phyloP scores from a whole-genome alignment of 1,284 basidiomycete genomes.

The Heterobasidion parviporum region DNA sequence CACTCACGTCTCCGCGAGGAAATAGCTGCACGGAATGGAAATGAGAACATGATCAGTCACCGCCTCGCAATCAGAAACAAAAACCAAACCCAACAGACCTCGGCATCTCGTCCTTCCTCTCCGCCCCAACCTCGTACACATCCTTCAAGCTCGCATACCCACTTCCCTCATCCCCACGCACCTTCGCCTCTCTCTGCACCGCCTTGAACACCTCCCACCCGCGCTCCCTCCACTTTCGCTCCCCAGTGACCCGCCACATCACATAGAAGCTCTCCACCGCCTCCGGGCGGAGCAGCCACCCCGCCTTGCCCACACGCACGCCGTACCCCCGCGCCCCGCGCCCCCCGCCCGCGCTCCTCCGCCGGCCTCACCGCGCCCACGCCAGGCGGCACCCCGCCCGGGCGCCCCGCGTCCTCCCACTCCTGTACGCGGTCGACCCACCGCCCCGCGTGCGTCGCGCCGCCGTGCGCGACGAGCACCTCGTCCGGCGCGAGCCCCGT shows the following conservation, averaged over 20 bases:
- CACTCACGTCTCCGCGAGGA: constrained; percentile 60
- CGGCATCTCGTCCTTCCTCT: constrained; percentile 51
- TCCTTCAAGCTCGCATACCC: constrained; percentile 50
- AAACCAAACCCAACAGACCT: constrained; percentile 34
- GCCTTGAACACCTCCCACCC: constrained; percentile 73
- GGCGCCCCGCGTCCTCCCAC: constrained; percentile 32
- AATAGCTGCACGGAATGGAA: constrained; percentile 37
- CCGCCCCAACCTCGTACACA: constrained; percentile 32
- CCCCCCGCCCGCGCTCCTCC: constrained; percentile 22
- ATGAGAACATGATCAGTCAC: background rate
- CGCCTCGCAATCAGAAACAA: background rate
- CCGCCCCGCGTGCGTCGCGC: constrained; percentile 14
- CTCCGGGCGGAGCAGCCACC: constrained; percentile 49
- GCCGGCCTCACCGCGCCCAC: constrained; percentile 17
- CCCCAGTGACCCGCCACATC: constrained; percentile 63
- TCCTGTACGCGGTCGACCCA: constrained; percentile 47
- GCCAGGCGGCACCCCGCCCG: constrained; percentile 43
- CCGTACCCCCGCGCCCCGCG: constrained; percentile 28
- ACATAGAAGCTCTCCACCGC: constrained; percentile 64
- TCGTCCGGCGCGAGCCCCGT: constrained; percentile 58
- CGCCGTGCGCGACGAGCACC: constrained; percentile 15
- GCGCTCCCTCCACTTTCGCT: constrained; percentile 63
- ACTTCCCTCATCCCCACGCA: constrained; percentile 21
- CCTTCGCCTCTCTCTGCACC: constrained; percentile 51
- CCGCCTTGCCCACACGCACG: constrained; percentile 25